phyloP scores from a whole-genome alignment of 2,329 filamentous ascomycete species.

The Amylocarpus encephaloides region DNA sequence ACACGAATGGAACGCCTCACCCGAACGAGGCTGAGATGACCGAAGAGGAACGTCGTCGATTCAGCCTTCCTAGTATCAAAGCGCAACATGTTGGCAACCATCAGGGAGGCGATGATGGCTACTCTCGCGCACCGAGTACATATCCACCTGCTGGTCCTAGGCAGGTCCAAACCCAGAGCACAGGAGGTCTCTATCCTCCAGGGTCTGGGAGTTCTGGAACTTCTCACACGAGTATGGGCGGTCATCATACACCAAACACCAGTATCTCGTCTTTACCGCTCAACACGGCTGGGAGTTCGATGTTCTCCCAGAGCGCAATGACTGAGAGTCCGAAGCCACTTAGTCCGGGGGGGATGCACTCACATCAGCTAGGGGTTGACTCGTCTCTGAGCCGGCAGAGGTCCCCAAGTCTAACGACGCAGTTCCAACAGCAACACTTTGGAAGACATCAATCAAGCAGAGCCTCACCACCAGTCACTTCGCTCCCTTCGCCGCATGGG shows the following conservation, averaged over 20 bases:
- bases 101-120: conserved; percentile 28
- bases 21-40: conserved; percentile 55
- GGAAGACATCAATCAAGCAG: conserved; percentile 51
- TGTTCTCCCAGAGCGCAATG: conserved; percentile 67
- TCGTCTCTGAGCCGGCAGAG: conserved; percentile 48
- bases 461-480: conserved; percentile 37
- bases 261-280: conserved; percentile 45
- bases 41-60: conserved; percentile 54
- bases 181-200: conserved; percentile 57
- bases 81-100: conserved; percentile 57
- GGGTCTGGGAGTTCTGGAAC: conserved; percentile 44
- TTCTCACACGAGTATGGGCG: conserved; percentile 34
- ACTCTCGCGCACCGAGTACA: conserved; percentile 62
- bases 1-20: conserved; percentile 39
- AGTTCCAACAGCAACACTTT: conserved; percentile 59
- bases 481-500: conserved; percentile 27
- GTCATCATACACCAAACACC: conserved; percentile 42
- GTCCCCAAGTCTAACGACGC: conserved; percentile 59
- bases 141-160: conserved; percentile 64
- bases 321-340: conserved; percentile 85
- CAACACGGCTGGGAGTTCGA: conserved; percentile 37
- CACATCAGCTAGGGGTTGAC: conserved; percentile 47
- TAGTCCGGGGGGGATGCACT: conserved; percentile 50
- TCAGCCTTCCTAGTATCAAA: conserved; percentile 71
- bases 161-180: conserved; percentile 39